These are phyloP conservation scores for Diaporthe citrichinensis DNA, from an alignment of 2,329 filamentous ascomycete genomes.

Conservation along the genomic window DNA sequence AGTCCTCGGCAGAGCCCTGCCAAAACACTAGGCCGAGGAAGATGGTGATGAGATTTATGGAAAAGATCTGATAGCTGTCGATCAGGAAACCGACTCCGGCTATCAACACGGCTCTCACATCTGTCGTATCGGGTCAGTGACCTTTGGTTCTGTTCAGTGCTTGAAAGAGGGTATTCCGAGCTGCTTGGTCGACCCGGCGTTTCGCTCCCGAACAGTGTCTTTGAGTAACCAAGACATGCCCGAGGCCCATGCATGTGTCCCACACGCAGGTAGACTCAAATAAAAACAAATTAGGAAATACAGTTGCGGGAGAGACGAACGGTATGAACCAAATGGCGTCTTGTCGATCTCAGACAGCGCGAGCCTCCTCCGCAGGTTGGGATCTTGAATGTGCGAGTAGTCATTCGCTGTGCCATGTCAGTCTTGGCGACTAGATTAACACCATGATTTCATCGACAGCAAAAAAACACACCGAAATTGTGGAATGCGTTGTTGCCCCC, in stretches of 20 bases:
- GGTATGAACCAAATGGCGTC: constrained; percentile 82
- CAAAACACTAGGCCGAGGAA: constrained; percentile 85
- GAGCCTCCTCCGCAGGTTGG: constrained; percentile 81
- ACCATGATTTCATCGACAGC: constrained; percentile 40
- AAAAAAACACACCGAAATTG: constrained; percentile 67
- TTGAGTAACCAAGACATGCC: constrained; percentile 46
- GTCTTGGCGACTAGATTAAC: constrained; percentile 39
- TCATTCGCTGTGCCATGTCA: constrained; percentile 50
- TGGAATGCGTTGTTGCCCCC: constrained; percentile 80
- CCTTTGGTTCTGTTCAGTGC: background rate
- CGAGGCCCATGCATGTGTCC: background rate
- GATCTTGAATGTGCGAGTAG: constrained; percentile 74
- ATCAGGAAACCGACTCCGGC: constrained; percentile 89
- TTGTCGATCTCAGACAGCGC: constrained; percentile 86
- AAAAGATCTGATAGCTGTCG: constrained; percentile 86
- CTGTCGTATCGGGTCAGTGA: constrained; percentile 38
- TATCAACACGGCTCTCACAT: constrained; percentile 80
- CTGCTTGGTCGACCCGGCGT: background rate
- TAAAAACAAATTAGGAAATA: background rate
- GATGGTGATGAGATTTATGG: constrained; percentile 80
- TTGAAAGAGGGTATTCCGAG: background rate
- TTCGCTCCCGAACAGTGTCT: background rate
- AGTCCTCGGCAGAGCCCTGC: constrained; percentile 58
- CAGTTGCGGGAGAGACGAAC: background rate
- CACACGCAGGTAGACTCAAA: background rate